Conservation (phyloP, 2,329 filamentous ascomycete species). For the Leptographium procerum region DNA sequence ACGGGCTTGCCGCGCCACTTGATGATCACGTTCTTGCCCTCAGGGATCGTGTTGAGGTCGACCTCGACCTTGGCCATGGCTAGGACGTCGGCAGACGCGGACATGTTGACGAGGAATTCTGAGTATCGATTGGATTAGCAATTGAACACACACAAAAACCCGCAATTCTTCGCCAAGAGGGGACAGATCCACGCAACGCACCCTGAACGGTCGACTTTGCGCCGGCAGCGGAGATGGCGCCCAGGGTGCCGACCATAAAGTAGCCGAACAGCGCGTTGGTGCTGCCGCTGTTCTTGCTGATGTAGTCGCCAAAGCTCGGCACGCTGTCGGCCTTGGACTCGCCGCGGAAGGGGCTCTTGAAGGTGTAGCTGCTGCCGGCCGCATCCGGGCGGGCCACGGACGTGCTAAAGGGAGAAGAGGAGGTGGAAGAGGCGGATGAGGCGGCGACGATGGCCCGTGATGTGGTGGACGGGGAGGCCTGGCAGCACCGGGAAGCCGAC, state of each 20-base stretch:
- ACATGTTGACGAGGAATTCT: conserved; percentile 99
- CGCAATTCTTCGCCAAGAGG: no score
- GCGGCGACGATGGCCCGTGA: conserved; percentile 26
- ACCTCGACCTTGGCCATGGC: conserved; percentile 99
- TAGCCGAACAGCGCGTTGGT: conserved; percentile 86
- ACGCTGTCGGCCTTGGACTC: conserved; percentile 53
- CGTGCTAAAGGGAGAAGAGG: conserved; percentile 31
- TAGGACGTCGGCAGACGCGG: conserved; percentile 93
- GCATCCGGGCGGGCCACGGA: conserved; percentile 24
- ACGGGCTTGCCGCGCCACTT: conserved; percentile 99
- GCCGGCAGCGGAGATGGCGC: conserved; percentile 80
- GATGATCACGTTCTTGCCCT: conserved; percentile 99
- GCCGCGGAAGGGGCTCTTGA: conserved; percentile 55
- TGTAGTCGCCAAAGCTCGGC: conserved; percentile 83
- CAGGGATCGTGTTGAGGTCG: conserved; percentile 80
- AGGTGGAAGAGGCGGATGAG: not conserved
- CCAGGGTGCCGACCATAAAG: conserved; percentile 97
- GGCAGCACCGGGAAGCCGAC: conserved; percentile 18
- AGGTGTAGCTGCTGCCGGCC: conserved; percentile 32
- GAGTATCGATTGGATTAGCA: conserved; percentile 13
- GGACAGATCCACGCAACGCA: no score
- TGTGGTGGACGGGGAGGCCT: conserved; percentile 25
- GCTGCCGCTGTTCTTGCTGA: conserved; percentile 54
- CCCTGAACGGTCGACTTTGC: conserved; percentile 98
- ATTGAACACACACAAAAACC: no score